Evolutionary conservation across 441 rosid species (phyloP), one percentile per base, ranked within the genome.

Genomic region (Gossypium gossypioides): DNA sequence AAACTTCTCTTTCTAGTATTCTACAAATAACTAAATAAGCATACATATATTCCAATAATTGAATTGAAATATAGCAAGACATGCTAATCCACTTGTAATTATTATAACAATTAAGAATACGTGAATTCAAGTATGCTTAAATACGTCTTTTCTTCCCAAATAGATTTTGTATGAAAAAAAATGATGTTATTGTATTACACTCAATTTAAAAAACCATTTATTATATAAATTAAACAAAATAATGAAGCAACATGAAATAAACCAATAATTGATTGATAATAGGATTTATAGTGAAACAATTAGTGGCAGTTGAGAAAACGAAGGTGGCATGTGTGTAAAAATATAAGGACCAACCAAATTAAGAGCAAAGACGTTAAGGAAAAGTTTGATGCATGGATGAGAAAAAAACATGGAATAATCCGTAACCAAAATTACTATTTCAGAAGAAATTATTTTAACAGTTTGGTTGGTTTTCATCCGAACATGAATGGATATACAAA

Each of bases 361-460:
- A 71, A 71, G 69, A 16, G 52, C 72, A 68, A 67, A 59, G 58
- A 22, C 46, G 74, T 71, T 54, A 27, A 22, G 58, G 64, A 60
- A 56, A 66, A 24, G 24, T 37, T 44, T 6, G 63, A 44, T 57
- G 40, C 25, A 34, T 12, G 24, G 9, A 9, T 3, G 46, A 25
- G 56, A 32, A 68, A 73, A 3, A 72, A 72, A 68, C 75, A 76
- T 74, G 75, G 64, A 56, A 46, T 75, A 12, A 27, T 27, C 52
- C 69, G 72, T 21, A 59, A 46, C 56, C 48, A 52, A 32, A 37
- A 42, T 58, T 54, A 19, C 51, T 63, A 64, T 10, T 64, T 4
- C 15, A 22, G 27, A 13, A 16, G 40, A 27, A 27, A 27, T 27
- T 27, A 27, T 4, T 27, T 25, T 27, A 71, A 68, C 74, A 72